Base-by-base conservation (phyloP, 169 alveolate genomes). In the Plasmodium vivax region DNA sequence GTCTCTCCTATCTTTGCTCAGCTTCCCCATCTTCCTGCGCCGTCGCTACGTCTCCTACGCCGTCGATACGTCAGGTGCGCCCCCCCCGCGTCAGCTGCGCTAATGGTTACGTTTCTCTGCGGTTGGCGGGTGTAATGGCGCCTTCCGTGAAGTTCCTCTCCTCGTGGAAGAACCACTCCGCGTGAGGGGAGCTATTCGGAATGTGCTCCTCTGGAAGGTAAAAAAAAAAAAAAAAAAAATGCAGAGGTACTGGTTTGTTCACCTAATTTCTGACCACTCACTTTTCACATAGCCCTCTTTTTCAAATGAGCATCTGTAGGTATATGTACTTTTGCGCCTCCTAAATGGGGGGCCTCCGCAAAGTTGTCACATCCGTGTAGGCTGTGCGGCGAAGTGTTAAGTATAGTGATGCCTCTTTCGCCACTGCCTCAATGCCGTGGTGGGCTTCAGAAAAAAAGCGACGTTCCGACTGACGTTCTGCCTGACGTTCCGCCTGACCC, bases 1-100 rank as follows among this genome's bases (percentile, higher is more conserved):
- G 94, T 99, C 99, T 95, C 99, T 95, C 94, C 98, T 97, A 95
- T 98, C 99, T 95, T 98, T 97, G 93, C 98, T 97, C 81, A 97
- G 94, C 93, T 97, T 98, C 14, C 99, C 99, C 99, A 98, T 98
- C 88, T 30, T 30, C 1, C 43, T 62, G 8, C 84, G 80, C 68
- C 84, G 54, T 16, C 41, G 14, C 34, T 47, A 7, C 38, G 9
- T 30, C 9, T 68, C n/a, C 16, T 58, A 6, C 34, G 74, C 14
- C 51, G 7, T 72, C 23, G 5, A 5, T 0, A 0, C 81, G n/a
- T n/a, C 41, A 32, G n/a, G 2, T 74, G 7, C 47, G 3, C 27
- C 47, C 30, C 3, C 9, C 8, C 23, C 12, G 10, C 62, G 16
- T 14, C 62, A 2, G 1, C 58, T 12, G 1, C 58, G 7, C 19